Percentiles rank a stretch among this genome's conserved stretches.
These are phyloP conservation scores for Aspergillus sp. DNA, from an alignment of 2,329 filamentous ascomycete genomes.

Conservation along the genomic window DNA sequence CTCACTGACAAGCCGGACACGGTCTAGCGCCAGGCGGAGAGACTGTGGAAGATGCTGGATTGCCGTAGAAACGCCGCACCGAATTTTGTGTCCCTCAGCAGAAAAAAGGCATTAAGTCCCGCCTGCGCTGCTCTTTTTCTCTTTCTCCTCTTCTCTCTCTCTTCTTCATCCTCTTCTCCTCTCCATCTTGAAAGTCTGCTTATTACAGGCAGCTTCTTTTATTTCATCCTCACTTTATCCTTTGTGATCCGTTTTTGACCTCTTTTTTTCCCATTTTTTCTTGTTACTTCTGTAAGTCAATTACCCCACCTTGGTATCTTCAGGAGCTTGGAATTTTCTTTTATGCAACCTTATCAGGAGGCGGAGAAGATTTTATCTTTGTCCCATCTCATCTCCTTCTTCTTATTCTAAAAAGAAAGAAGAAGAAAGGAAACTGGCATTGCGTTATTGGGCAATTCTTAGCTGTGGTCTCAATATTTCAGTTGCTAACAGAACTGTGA, in stretches of 20 bases:
- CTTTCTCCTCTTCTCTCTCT: conserved; percentile 13
- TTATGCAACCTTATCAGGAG: no score
- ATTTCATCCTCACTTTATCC: conserved; percentile 11
- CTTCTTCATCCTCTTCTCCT: conserved; percentile 6
- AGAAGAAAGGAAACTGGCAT: no score
- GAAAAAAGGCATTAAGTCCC: no score
- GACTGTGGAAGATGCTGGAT: conserved; percentile 35
- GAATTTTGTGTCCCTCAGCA: background rate
- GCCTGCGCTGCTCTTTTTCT: conserved; percentile 3
- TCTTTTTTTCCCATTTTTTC: conserved; percentile 3
- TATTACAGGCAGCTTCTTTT: conserved; percentile 15
- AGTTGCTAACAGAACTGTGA: no score
- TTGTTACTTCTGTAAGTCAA: background rate
- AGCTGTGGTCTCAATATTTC: no score
- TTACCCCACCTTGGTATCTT: conserved; percentile 1
- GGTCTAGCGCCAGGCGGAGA: conserved; percentile 5
- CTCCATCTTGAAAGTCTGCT: conserved; percentile 7
- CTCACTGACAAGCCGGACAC: background rate
- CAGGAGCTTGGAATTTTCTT: no score
- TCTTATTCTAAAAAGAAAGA: background rate
- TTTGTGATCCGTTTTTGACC: conserved; percentile 7
- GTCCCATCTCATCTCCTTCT: conserved; percentile 6
- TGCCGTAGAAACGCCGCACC: conserved; percentile 24
- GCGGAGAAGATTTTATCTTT: conserved; percentile 1
- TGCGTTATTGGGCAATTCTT: no score